phyloP scores from a whole-genome alignment of 805 yeast genomes.

The Wickerhamiella parazyma region DNA sequence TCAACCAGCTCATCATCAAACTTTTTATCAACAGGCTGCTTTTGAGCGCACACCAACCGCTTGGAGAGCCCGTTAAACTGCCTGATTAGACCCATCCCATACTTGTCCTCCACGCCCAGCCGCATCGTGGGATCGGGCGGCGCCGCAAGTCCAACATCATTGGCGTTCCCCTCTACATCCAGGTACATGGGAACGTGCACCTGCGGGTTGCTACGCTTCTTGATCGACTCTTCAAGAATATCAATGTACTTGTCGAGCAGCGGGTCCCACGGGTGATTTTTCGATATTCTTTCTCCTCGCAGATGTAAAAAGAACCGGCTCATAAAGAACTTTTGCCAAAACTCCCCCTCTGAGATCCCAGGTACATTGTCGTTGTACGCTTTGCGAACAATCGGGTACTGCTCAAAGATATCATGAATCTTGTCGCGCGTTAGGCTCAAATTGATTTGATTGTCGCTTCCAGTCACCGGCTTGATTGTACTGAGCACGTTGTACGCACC shows the following conservation, averaged over 20 bases:
- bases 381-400: constrained; percentile 78
- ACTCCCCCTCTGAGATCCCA: constrained; percentile 73
- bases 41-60: constrained; percentile 48
- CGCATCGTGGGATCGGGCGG: constrained; percentile 82
- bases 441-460: constrained; percentile 84
- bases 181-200: constrained; percentile 48
- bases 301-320: constrained; percentile 76
- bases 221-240: constrained; percentile 46
- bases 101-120: constrained; percentile 41
- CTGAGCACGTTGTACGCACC: constrained; percentile 92
- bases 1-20: constrained; percentile 17
- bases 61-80: constrained; percentile 83
- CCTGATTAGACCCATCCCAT: constrained; percentile 60
- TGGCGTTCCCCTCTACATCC: constrained; percentile 68
- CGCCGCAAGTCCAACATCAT: constrained; percentile 69
- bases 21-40: constrained; percentile 6
- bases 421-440: constrained; percentile 85
- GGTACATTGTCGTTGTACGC: constrained; percentile 92
- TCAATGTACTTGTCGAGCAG: constrained; percentile 73
- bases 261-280: constrained; percentile 69
- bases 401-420: constrained; percentile 77
- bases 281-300: constrained; percentile 73
- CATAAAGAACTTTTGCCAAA: constrained; percentile 92
- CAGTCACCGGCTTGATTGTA: constrained; percentile 86
- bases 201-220: constrained; percentile 25